Evolutionary conservation across 2,329 filamentous ascomycete genomes (phyloP).

Genomic region (Calonectria ilicicola): DNA sequence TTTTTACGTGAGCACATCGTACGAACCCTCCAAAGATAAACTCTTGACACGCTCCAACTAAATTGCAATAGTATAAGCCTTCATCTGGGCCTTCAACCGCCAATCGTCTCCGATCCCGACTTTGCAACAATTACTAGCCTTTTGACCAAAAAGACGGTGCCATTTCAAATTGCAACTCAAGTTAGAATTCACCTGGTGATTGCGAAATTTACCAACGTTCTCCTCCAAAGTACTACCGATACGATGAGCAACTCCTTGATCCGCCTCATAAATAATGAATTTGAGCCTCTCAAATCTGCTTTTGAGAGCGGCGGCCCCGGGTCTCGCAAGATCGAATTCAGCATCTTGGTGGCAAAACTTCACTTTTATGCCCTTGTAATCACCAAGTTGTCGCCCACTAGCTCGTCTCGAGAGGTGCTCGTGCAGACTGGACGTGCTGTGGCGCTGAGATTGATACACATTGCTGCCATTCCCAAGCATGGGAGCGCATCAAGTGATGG

Average conservation of each 20-base stretch:
- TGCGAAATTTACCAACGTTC: constrained; percentile 28
- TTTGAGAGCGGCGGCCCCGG: constrained; percentile 10
- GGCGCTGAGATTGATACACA: constrained; percentile 26
- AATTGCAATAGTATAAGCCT: constrained; percentile 22
- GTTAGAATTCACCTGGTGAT: constrained; percentile 29
- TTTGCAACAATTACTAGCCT: constrained; percentile 28
- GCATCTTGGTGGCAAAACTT: constrained; percentile 26
- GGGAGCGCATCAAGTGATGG: neutral
- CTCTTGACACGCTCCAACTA: neutral
- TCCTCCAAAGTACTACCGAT: constrained; percentile 27
- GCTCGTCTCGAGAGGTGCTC: constrained; percentile 26
- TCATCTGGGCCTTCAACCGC: constrained; percentile 27
- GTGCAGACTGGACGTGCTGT: constrained; percentile 20
- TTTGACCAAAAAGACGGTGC: constrained; percentile 16
- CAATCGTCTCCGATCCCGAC: constrained; percentile 27
- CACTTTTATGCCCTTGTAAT: constrained; percentile 30
- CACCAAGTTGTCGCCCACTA: constrained; percentile 10
- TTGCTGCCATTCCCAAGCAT: constrained; percentile 10
- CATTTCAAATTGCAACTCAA: constrained; percentile 14
- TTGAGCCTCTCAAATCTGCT: constrained; percentile 21
- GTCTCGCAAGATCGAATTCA: constrained; percentile 19
- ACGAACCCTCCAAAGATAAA: neutral
- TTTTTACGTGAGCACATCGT: constrained; percentile 33
- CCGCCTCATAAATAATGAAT: constrained; percentile 28
- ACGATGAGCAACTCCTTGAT: constrained; percentile 25